Percentiles rank a stretch among this genome's conserved stretches.
Conservation (phyloP, 2,329 filamentous ascomycete genomes). For the Hirsutella minnesotensis region DNA sequence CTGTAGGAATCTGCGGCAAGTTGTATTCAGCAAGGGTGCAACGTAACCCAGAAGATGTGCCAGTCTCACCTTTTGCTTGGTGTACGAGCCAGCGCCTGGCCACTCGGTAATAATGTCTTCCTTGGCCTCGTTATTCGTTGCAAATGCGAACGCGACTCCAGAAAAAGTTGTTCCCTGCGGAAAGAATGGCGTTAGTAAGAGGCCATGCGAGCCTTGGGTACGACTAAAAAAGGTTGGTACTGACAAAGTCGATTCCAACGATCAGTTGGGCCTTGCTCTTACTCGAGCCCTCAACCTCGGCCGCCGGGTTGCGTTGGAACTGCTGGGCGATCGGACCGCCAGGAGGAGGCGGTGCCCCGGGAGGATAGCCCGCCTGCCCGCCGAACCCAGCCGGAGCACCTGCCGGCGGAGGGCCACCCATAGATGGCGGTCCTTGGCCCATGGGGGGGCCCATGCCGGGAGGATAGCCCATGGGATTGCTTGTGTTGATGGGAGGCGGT, state of each 20-base stretch:
- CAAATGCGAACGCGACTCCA: conserved; percentile 92
- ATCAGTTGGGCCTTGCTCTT: conserved; percentile 94
- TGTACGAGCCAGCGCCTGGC: conserved; percentile 94
- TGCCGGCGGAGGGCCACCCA: conserved; percentile 23
- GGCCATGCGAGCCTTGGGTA: background rate
- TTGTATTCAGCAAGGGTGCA: no score
- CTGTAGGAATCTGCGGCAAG: conserved; percentile 93
- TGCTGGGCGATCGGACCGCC: conserved; percentile 28
- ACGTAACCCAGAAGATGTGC: no score
- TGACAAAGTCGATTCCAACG: conserved; percentile 96
- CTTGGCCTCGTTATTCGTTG: conserved; percentile 92
- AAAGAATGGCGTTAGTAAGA: background rate
- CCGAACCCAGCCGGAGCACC: conserved; percentile 34
- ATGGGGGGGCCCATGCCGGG: conserved; percentile 37
- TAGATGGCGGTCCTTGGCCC: conserved; percentile 29
- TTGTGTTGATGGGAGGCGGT: conserved; percentile 56
- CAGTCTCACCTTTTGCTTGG: conserved; percentile 79
- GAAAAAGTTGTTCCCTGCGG: conserved; percentile 89
- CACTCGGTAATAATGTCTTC: conserved; percentile 99
- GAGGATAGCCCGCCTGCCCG: conserved; percentile 34
- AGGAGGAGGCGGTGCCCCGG: conserved; percentile 27
- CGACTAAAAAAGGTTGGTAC: conserved; percentile 14
- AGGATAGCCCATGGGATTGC: conserved; percentile 48
- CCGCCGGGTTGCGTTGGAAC: conserved; percentile 35
- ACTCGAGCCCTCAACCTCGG: conserved; percentile 77